Base-by-base conservation (phyloP, 78 protist genomes). In the Bodo saltans region DNA sequence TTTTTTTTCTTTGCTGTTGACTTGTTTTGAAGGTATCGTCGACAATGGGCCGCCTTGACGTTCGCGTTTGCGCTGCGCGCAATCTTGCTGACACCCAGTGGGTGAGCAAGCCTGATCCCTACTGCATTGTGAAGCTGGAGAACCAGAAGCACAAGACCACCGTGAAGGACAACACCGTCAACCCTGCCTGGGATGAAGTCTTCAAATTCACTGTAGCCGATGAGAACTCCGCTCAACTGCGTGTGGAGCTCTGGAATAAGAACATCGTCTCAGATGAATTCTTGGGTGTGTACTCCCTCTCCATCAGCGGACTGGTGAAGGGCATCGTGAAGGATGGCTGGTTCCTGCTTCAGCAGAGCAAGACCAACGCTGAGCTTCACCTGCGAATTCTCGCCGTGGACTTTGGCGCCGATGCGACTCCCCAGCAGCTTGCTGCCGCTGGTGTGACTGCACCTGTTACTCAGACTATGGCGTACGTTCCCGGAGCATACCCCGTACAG, bases 111-210 rank as follows among this genome's bases (percentile, higher is more conserved):
- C 11, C 37, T 70, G 84, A 79, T n/a, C 84, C 84, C 33, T 79
- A 79, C 72, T 23, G 25, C 12, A 74, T 79, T 23, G 72, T 79
- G 84, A 42, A 30, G 21, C 32, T n/a, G 37, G 84, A 21, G 35
- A 74, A 74, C 33, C 52, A 79, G 47, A 79, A 52, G 41, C 67
- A 67, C 47, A 67, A 68, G 47, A 79, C 84, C 52, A 68, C 71
- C 34, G 68, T 21, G 60, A 39, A 70, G 71, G 30, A 78, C 60
- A 52, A 52, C 26, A 60, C 71, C 25, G 42, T 79, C 39, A 70
- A 78, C 72, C 84, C 84, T 26, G 30, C 52, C 11, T 79, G 84
- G 84, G n/a, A 69, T 29, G 84, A 79, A 39, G 35, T 35, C 60
- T 74, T 74, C 38, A 74, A 29, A 8, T 74, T 74, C 67, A 23